These are phyloP conservation scores for Karstenula rhodostoma DNA, from an alignment of 2,329 filamentous ascomycete species.

Conservation along the genomic window DNA sequence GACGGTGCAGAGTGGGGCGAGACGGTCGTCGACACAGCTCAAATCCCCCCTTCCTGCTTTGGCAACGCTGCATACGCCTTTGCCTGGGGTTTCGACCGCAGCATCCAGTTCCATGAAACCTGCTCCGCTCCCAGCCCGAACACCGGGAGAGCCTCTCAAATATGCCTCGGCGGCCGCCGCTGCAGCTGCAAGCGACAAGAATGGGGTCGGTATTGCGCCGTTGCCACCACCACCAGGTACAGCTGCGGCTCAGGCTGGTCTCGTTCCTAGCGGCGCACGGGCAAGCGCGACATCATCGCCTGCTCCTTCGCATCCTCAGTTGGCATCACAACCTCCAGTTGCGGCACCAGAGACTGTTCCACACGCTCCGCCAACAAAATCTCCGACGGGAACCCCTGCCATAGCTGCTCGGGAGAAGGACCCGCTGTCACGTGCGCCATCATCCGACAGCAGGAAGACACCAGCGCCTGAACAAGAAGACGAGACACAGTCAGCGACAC, in stretches of 20 bases:
- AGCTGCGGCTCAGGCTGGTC: slow-evolving; percentile 48
- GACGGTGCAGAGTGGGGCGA: slow-evolving; percentile 60
- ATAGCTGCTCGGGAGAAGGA: slow-evolving; percentile 58
- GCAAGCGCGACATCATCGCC: slow-evolving; percentile 66
- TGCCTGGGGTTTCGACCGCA: slow-evolving; percentile 68
- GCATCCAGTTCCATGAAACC: slow-evolving; percentile 83
- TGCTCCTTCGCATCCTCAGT: slow-evolving; percentile 50
- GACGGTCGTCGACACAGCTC: slow-evolving; percentile 85
- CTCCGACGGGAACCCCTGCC: slow-evolving; percentile 58
- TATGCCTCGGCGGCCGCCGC: slow-evolving; percentile 97
- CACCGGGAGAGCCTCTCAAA: slow-evolving; percentile 89
- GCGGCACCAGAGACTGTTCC: slow-evolving; percentile 47
- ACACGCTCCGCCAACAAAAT: slow-evolving; percentile 57
- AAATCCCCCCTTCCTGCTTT: slow-evolving; percentile 94
- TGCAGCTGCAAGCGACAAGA: slow-evolving; percentile 89
- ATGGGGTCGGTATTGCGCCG: slow-evolving; percentile 87
- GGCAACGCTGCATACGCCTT: slow-evolving; percentile 83
- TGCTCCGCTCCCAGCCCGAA: slow-evolving; percentile 82
- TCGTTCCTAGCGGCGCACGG: slow-evolving; percentile 61
- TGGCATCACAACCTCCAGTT: slow-evolving; percentile 48
- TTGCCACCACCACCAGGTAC: slow-evolving; percentile 85
- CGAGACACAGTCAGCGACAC: slow-evolving; percentile 46
- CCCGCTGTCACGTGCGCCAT: slow-evolving; percentile 36
- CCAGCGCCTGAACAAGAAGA: slow-evolving; percentile 46
- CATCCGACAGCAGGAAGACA: slow-evolving; percentile 41